phyloP scores from a whole-genome alignment of 2,329 filamentous ascomycete species.

The Xylaria sp. region DNA sequence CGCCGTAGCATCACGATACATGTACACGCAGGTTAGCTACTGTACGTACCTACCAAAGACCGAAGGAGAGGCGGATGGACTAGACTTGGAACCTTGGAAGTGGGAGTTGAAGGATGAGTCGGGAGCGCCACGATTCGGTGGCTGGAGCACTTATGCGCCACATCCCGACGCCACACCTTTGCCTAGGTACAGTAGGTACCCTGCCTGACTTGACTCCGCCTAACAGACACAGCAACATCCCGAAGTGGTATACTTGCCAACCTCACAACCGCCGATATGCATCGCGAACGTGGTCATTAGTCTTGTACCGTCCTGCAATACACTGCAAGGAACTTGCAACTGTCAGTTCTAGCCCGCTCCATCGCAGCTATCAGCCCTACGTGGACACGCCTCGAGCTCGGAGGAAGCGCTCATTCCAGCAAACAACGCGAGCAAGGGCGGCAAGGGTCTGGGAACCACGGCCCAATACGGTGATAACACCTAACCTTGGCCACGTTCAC shows the following conservation, averaged over 20 bases:
- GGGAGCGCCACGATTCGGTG: constrained; percentile 17
- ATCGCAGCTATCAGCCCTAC: constrained; percentile 27
- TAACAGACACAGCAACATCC: neutral
- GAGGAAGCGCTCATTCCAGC: constrained; percentile 10
- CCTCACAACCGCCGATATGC: neutral
- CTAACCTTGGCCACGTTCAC: constrained; percentile 16
- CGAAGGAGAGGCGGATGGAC: too few relatives aligned
- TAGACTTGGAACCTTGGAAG: too few relatives aligned
- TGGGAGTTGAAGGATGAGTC: too few relatives aligned
- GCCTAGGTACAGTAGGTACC: neutral
- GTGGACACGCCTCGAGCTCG: constrained; percentile 20
- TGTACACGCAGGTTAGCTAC: too few relatives aligned
- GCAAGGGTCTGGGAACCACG: constrained; percentile 10
- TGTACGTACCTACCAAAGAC: too few relatives aligned
- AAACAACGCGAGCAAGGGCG: constrained; percentile 11
- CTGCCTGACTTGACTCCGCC: neutral
- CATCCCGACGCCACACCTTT: too few relatives aligned
- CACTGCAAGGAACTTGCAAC: constrained; percentile 10
- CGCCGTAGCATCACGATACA: too few relatives aligned
- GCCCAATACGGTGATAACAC: neutral
- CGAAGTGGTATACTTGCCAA: neutral
- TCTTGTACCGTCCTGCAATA: neutral
- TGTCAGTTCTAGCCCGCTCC: constrained; percentile 4
- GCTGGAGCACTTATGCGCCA: too few relatives aligned
- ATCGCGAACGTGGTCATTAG: constrained; percentile 16